phyloP scores from a whole-genome alignment of 2,329 filamentous ascomycete genomes.

The Cladosporium sp. region DNA sequence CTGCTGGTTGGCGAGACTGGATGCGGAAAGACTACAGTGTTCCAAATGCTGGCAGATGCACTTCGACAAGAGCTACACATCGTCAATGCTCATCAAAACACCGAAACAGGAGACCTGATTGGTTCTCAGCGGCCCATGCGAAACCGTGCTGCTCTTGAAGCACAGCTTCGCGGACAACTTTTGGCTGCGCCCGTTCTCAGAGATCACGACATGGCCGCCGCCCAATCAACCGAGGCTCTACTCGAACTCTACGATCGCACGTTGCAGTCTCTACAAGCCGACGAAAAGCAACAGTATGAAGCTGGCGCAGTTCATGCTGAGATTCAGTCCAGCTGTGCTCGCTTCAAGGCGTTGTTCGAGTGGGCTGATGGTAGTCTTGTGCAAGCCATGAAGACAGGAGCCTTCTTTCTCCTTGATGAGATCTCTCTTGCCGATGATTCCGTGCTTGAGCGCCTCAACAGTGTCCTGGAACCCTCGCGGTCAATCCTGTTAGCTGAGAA shows the following conservation, averaged over 20 bases:
- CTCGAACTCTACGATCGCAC: constrained; percentile 51
- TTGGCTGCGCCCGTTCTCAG: constrained; percentile 28
- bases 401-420: constrained; percentile 92
- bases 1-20: constrained; percentile 94
- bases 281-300: constrained; percentile 14
- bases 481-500: constrained; percentile 90
- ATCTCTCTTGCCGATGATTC: constrained; percentile 98
- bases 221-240: constrained; percentile 47
- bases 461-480: constrained; percentile 82
- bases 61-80: constrained; percentile 71
- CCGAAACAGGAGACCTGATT: constrained; percentile 94
- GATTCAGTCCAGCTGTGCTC: constrained; percentile 48
- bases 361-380: constrained; percentile 94
- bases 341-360: constrained; percentile 83
- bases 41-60: constrained; percentile 82
- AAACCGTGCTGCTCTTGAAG: constrained; percentile 69
- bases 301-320: constrained; percentile 16
- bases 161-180: constrained; percentile 59
- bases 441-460: constrained; percentile 91
- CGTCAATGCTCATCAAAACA: constrained; percentile 96
- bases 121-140: constrained; percentile 88
- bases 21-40: constrained; percentile 95
- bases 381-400: constrained; percentile 82
- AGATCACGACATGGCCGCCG: constrained; percentile 15
- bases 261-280: constrained; percentile 34